A percentile compares a stretch with the other conserved stretches of the same genome.
phyloP scores from a whole-genome alignment of 371 early-diverging fungal genomes.

The Zychaea mexicana region DNA sequence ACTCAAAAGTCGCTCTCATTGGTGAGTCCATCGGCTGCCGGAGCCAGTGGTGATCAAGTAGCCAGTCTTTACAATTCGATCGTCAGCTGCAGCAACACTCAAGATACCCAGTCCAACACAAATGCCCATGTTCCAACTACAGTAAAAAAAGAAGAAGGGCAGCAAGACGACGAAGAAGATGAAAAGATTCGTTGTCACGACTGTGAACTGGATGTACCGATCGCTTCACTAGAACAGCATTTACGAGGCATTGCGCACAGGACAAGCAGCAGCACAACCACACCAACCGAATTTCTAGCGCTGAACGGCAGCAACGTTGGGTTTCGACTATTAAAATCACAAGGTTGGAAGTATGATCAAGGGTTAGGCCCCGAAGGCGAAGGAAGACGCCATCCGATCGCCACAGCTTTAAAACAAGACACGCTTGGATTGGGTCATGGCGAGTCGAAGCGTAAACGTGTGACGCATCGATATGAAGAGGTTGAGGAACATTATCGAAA shows the following conservation, averaged over 20 bases:
- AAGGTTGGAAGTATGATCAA: constrained; percentile 60
- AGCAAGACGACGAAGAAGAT: background rate
- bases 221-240: constrained; percentile 20
- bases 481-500: constrained; percentile 20
- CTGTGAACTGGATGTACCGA: constrained; percentile 25
- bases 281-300: constrained; percentile 23
- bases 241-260: constrained; percentile 36
- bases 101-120: background rate
- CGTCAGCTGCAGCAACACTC: background rate
- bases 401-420: constrained; percentile 53
- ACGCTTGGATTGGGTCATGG: constrained; percentile 45
- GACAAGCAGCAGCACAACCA: constrained; percentile 14
- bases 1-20: background rate
- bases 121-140: no score
- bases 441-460: constrained; percentile 14
- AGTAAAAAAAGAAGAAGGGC: background rate
- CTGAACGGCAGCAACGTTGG: constrained; percentile 38
- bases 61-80: constrained; percentile 13
- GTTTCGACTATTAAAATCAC: constrained; percentile 48
- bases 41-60: constrained; percentile 13
- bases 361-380: constrained; percentile 50
- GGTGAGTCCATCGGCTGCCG: background rate
- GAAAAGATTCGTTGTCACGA: constrained; percentile 21
- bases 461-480: constrained; percentile 30
- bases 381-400: constrained; percentile 52